Conservation (phyloP, 1,284 basidiomycete genomes). For the Heliocybe sulcata region DNA sequence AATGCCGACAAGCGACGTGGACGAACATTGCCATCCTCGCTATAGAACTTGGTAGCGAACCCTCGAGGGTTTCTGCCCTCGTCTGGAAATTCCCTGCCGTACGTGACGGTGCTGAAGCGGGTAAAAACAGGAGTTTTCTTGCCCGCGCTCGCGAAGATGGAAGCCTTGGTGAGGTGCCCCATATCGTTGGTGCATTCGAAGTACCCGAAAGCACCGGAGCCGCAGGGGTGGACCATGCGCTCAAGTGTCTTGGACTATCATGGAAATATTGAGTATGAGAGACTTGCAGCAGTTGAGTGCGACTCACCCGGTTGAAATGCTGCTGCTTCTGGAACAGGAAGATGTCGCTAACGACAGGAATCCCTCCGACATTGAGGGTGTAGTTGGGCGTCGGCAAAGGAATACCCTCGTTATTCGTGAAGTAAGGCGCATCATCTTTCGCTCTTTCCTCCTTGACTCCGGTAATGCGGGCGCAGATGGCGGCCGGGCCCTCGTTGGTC, state of each 20-base stretch:
- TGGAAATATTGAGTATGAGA: neutral
- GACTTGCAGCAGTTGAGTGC: neutral
- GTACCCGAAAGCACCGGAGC: conserved; percentile 1
- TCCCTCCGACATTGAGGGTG: conserved; percentile 5
- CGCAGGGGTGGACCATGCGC: conserved; percentile 4
- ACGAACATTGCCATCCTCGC: neutral
- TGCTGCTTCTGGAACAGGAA: conserved; percentile 2
- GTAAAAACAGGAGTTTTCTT: neutral
- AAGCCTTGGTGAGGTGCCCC: neutral
- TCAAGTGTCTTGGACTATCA: neutral
- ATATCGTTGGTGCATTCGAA: neutral
- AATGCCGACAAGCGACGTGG: neutral
- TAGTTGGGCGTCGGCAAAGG: conserved; percentile 2
- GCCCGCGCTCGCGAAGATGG: neutral
- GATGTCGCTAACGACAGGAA: conserved; percentile 1
- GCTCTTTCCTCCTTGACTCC: neutral
- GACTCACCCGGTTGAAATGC: neutral
- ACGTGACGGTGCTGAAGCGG: conserved; percentile 3
- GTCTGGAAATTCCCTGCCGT: neutral
- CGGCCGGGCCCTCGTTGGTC: neutral
- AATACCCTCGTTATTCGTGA: conserved; percentile 2
- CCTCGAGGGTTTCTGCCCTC: neutral
- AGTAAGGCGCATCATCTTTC: neutral
- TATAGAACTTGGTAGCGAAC: conserved; percentile 4
- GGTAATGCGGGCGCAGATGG: neutral